Percentiles rank a stretch among this genome's conserved stretches.
phyloP scores from a whole-genome alignment of 2,329 filamentous ascomycete species.

The Ceratocystiopsis brevicomis region DNA sequence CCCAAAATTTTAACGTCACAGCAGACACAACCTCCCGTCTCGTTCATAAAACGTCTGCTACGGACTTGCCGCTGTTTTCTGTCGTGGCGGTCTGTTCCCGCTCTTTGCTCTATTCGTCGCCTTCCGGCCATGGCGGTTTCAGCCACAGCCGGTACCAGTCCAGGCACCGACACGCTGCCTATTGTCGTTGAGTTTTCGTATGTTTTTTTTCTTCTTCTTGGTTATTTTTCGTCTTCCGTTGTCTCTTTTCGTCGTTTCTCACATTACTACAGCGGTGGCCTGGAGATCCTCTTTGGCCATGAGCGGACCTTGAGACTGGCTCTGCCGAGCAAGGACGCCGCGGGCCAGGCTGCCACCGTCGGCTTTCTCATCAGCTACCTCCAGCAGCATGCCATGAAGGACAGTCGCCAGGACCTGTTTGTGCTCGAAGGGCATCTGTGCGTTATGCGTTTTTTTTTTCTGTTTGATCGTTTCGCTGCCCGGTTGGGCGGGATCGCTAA shows the following conservation, averaged over 20 bases:
- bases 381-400: conserved; percentile 67
- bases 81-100: too few relatives aligned
- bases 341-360: conserved; percentile 46
- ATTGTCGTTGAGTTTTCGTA: conserved; percentile 44
- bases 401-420: conserved; percentile 72
- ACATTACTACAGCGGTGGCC: conserved; percentile 47
- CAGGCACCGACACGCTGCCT: conserved; percentile 8
- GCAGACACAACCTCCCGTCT: too few relatives aligned
- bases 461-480: background rate
- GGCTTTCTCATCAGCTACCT: conserved; percentile 62
- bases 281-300: conserved; percentile 86
- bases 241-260: conserved; percentile 8
- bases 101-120: too few relatives aligned
- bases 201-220: conserved; percentile 13
- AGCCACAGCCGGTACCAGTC: too few relatives aligned
- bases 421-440: conserved; percentile 77
- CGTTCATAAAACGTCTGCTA: too few relatives aligned
- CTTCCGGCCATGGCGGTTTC: too few relatives aligned
- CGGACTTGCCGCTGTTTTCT: too few relatives aligned
- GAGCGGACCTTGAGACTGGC: conserved; percentile 52
- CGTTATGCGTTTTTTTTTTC: conserved; percentile 19
- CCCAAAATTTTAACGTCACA: too few relatives aligned
- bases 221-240: too few relatives aligned
- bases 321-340: conserved; percentile 42
- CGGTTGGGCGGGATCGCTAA: too few relatives aligned